Evolutionary conservation across 2,329 filamentous ascomycete species (phyloP), one percentile per base, ranked within the genome.

Genomic region (Trichoderma arundinaceum): DNA sequence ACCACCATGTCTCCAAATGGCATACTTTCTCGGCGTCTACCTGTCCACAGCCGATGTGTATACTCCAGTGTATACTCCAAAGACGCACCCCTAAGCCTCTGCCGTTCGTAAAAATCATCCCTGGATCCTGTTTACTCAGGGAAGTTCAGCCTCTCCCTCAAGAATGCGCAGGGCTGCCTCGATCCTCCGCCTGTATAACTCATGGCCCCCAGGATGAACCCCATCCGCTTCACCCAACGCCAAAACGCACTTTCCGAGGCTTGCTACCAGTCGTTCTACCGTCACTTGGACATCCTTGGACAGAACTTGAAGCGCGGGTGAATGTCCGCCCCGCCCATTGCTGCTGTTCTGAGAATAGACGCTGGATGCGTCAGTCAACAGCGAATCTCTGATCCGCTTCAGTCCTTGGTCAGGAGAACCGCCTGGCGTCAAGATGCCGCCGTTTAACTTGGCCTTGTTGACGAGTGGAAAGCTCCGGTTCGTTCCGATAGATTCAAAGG

Each of bases 121-220:
- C 7, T 17, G 12, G 12, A 1, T 12, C 46, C 17, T 7, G 17
- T 15, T 62, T 12, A 22, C 33, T 67, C 61, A 65, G 19, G 54
- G 41, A 28, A 35, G 35, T 65, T 69, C 63, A 60, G 64, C 33
- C 13, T 66, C 84, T 5, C 91, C 92, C 70, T 94, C 91, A 35
- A 96, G 80, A 3, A 92, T 84, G 60, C 86, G 83, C 67, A 88
- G 87, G 5, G 92, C 93, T 60, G 88, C 86, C 70, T 96, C 92
- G 58, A 97, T 83, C 70, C 90, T 84, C 68, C 90, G 82, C 67
- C 92, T 83, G 76, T 91, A 88, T 66, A 89, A 82, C 63, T 89
- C 82, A 65, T 88, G 82, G 57, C 83, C 84, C 70, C 91, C 86
- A 67, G 86, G 78, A 71, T 83, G 82, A 66, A 84, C 78, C 69